Evolutionary conservation across 768 basidiomycete species (phyloP), one percentile per base, ranked within the genome.

Genomic region (Mycena capillaripes): DNA sequence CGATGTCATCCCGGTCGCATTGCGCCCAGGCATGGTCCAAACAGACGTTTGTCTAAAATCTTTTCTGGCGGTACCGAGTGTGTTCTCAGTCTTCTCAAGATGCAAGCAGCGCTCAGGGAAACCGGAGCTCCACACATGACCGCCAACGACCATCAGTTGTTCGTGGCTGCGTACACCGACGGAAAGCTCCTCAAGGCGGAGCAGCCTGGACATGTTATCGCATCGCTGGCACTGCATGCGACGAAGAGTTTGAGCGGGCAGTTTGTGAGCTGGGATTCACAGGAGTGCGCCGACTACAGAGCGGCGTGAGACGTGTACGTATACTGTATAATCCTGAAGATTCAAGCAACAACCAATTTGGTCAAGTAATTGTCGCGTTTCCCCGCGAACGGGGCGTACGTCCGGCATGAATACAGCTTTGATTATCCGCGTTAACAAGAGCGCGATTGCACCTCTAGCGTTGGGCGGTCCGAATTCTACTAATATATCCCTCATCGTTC

Each of bases 1-100:
- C n/a, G 84, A 86, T 38, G 83, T 98, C 42, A 86, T 88, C 10
- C 90, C 91, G 4, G 87, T 97, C 36, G 93, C 97, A 19, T 76
- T 98, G 3, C 89, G 96, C 4, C 97, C 97, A 0, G 97, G 97
- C 17, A 92, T 92, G 82, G 95, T 98, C 30, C 91, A 97, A 71
- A 97, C 96, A 10, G 83, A 82, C 30, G 96, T 95, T 79, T 75
- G 89, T 86, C 21, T 68, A n/a, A 34, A 59, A 44, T 64, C 7
- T 50, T 42, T 53, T 55, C n/a, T 42, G 50, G 21, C 40, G 14
- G 46, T 27, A 30, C 65, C 17, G 23, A 66, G 30, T 42, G 27
- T 40, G 23, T 27, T 50, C 60, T 72, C 19, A 65, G 61, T n/a
- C 40, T n/a, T 57, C 17, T 23, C 56, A 42, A 95, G 94, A 96